Evolutionary conservation across 306 rosid species (phyloP), one percentile per base, ranked within the genome.

Genomic region (Abrus precatorius): DNA sequence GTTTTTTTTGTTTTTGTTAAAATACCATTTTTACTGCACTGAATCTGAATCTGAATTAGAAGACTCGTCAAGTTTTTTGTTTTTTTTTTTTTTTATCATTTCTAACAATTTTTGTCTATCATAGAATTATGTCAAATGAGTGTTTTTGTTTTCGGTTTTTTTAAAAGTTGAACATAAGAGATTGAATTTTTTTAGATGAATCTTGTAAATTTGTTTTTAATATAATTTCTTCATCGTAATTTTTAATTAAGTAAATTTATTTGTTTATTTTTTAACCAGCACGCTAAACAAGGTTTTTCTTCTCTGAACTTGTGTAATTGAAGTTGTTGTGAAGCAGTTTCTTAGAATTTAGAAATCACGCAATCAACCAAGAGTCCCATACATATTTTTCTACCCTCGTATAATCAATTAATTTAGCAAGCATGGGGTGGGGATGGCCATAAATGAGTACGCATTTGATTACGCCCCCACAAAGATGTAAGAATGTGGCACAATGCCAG

Each of bases 371-470:
- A 32, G 44, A 54, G 54, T 75, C 70, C 33, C 41, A 29, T 9
- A 44, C 12, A 54, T 32, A 47, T 44, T 63, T 62, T 64, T 40
- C 48, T 62, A 77, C 59, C 53, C n/a, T 20, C 7, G 50, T 69
- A 68, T 32, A 0, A 43, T 47, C 44, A 63, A 62, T 62, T 77
- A 72, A 49, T 69, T 82, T 63, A 27, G 69, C 72, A 36, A 44
- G 64, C 73, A 77, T 52, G 82, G 82, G 64, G 49, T 72, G 64
- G 79, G 63, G 76, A 54, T 57, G 72, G 40, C 40, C 80, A 64
- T 55, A 78, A 83, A 83, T 77, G 75, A 53, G 59, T 30, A 34
- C 80, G 71, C 12, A 45, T 43, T 72, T 78, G 50, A 77, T 52
- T 41, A 13, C 61, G 54, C 45, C 55, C 69, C 75, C 72, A 56